Percentiles rank a stretch among this genome's conserved stretches.
These are phyloP conservation scores for Penicillium oxalicum DNA, from an alignment of 2,329 filamentous ascomycete genomes.

Conservation along the genomic window DNA sequence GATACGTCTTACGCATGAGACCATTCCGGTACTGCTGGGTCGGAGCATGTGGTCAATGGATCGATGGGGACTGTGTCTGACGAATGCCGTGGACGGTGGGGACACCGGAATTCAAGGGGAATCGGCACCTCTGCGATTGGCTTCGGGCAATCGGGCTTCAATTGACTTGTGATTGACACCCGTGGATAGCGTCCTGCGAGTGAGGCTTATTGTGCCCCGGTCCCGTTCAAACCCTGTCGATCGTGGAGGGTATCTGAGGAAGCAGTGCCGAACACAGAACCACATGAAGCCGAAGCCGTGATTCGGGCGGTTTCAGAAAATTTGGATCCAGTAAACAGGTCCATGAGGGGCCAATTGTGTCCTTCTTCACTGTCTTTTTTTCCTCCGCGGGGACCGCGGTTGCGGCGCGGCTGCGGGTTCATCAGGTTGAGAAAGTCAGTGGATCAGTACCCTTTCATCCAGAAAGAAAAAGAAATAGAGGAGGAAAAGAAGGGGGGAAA, in stretches of 20 bases:
- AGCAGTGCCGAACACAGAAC: conserved; percentile 3
- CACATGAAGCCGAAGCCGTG: conserved; percentile 16
- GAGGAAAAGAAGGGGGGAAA: too few relatives aligned
- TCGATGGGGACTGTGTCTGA: background rate
- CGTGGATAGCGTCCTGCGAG: conserved; percentile 12
- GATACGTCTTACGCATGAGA: too few relatives aligned
- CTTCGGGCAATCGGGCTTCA: conserved; percentile 10
- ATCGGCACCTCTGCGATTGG: conserved; percentile 10
- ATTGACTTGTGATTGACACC: conserved; percentile 7
- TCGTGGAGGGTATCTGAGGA: conserved; percentile 6
- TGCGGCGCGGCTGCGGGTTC: too few relatives aligned
- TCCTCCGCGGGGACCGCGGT: too few relatives aligned
- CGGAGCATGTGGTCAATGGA: conserved; percentile 1
- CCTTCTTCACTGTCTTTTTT: too few relatives aligned
- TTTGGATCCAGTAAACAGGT: background rate
- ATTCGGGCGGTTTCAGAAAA: conserved; percentile 7
- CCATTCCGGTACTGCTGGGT: conserved; percentile 5
- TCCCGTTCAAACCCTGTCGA: conserved; percentile 23
- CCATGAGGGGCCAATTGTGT: background rate
- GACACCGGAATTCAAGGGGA: background rate
- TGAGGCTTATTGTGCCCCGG: conserved; percentile 1
- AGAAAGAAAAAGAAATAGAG: background rate
- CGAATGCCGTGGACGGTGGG: conserved; percentile 11
- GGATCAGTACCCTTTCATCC: background rate
- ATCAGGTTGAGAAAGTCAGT: too few relatives aligned